These are phyloP conservation scores for Sordaria brevicollis DNA, from an alignment of 495 filamentous ascomycete genomes.

Conservation along the genomic window DNA sequence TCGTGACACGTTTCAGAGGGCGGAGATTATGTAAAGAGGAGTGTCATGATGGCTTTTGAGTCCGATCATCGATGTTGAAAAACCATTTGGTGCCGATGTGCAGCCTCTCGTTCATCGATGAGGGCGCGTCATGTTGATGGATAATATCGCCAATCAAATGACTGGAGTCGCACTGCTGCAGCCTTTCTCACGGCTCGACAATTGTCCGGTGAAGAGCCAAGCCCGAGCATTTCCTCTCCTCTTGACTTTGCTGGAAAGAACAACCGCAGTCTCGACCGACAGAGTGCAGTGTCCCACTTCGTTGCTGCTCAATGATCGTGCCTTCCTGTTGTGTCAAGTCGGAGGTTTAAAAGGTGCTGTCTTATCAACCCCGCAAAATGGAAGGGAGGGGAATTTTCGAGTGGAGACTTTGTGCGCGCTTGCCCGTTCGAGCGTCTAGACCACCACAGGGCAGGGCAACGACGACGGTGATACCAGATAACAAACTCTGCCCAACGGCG, in stretches of 20 bases:
- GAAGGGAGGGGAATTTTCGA: background rate
- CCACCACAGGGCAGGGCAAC: background rate
- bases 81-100: background rate
- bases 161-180: background rate
- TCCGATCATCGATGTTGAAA: background rate
- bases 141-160: background rate
- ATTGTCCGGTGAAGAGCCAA: background rate
- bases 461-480: background rate
- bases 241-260: background rate
- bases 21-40: background rate
- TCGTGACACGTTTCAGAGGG: background rate
- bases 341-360: background rate
- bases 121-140: too few species aligned
- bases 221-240: too few species aligned
- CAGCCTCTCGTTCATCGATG: too few species aligned
- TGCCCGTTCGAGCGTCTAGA: background rate
- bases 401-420: background rate
- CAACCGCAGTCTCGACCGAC: background rate
- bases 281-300: background rate
- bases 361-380: background rate
- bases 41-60: background rate
- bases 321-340: background rate
- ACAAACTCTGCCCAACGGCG: background rate
- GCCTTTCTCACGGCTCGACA: background rate
- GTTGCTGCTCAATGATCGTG: background rate